Evolutionary conservation across 208 protist genomes (phyloP).

Genomic region (Zelonia costaricensis): DNA sequence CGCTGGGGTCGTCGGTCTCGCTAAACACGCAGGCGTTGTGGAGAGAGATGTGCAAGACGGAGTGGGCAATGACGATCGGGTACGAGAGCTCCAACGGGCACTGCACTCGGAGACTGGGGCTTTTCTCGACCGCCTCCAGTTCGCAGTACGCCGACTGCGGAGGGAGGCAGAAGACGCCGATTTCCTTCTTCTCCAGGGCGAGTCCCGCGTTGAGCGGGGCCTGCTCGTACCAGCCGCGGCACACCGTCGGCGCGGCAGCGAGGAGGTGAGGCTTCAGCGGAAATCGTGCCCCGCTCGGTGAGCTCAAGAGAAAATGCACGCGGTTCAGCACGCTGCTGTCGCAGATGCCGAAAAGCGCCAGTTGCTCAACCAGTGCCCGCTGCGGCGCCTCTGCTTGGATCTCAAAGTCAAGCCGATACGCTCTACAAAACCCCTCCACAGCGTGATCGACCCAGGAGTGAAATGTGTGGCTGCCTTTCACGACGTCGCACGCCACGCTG

Average conservation of each 20-base stretch:
- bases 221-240: constrained; percentile 83
- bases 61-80: constrained; percentile 65
- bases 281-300: constrained; percentile 28
- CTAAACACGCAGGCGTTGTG: constrained; percentile 83
- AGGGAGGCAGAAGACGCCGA: constrained; percentile 63
- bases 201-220: constrained; percentile 39
- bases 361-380: constrained; percentile 35
- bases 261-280: constrained; percentile 21
- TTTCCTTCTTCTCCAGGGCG: constrained; percentile 41
- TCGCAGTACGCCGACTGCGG: constrained; percentile 50
- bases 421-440: constrained; percentile 42
- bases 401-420: constrained; percentile 44
- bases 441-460: constrained; percentile 42
- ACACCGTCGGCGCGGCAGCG: constrained; percentile 35
- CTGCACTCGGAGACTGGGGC: constrained; percentile 40
- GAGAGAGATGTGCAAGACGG: constrained; percentile 73
- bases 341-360: constrained; percentile 45
- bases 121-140: constrained; percentile 40
- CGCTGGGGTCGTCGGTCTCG: constrained; percentile 34
- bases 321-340: constrained; percentile 30
- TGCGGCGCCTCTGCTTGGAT: constrained; percentile 14
- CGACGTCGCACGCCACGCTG: constrained; percentile 20
- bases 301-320: constrained; percentile 56
- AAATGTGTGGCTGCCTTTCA: constrained; percentile 42
- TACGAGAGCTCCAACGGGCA: constrained; percentile 83